Conservation (phyloP, 2,329 filamentous ascomycete genomes). For the Samsoniella hepiali region DNA sequence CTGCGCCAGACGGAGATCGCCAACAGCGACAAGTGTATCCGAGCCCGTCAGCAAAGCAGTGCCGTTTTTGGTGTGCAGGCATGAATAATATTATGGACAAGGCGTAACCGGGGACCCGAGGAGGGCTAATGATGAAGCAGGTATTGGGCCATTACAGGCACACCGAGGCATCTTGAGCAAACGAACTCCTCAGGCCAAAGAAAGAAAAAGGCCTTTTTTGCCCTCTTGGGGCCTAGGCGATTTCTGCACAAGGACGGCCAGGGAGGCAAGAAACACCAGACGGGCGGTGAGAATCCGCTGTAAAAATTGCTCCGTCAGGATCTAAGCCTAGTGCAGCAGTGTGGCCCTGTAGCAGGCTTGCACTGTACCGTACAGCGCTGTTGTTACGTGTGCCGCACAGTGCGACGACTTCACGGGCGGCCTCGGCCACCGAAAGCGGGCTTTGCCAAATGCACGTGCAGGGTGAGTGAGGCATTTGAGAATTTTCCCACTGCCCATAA, state of each 20-base stretch:
- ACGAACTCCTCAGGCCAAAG: no score
- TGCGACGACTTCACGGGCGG: not conserved
- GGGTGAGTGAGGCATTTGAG: not conserved
- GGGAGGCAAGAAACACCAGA: not conserved
- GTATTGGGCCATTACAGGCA: constrained; percentile 2
- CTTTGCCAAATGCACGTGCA: not conserved
- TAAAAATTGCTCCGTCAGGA: not conserved
- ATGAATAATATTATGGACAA: not conserved
- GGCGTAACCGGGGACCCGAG: not conserved
- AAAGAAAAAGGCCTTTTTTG: not conserved
- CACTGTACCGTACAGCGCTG: no score
- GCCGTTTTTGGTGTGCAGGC: no score
- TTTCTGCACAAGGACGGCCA: not conserved
- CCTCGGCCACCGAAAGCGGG: constrained; percentile 13
- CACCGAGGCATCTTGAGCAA: not conserved
- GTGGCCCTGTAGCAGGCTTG: not conserved
- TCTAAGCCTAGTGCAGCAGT: not conserved
- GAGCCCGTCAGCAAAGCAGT: no score
- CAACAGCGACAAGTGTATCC: no score
- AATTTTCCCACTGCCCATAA: not conserved
- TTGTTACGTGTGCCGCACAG: not conserved
- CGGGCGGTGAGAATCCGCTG: constrained; percentile 6
- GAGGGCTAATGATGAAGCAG: constrained; percentile 11
- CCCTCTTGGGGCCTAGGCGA: not conserved
- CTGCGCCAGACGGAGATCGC: no score